A percentile compares a stretch with the other conserved stretches of the same genome.
Evolutionary conservation across 495 filamentous ascomycete genomes (phyloP).

Genomic region (Podospora tetraspora): DNA sequence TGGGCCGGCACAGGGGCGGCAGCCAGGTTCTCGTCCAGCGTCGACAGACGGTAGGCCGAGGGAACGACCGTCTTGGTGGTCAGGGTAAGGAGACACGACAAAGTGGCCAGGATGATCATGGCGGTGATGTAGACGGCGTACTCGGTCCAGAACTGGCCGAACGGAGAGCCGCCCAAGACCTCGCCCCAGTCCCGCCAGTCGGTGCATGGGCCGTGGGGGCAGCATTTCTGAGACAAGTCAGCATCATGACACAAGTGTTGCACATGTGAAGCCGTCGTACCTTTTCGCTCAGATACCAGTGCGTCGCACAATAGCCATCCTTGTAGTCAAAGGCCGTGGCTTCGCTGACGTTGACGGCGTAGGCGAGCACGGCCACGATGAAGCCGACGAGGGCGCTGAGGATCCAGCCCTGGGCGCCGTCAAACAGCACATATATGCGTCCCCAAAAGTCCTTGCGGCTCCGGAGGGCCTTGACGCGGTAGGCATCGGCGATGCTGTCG

Average conservation of each 20-base stretch:
- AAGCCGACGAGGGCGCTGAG: constrained; percentile 87
- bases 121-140: constrained; percentile 65
- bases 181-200: constrained; percentile 75
- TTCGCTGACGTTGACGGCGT: constrained; percentile 84
- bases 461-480: constrained; percentile 75
- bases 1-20: constrained; percentile 41
- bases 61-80: constrained; percentile 88
- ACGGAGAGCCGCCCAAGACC: constrained; percentile 48
- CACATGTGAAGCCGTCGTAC: constrained; percentile 22
- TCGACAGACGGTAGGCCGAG: constrained; percentile 76
- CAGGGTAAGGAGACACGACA: constrained; percentile 74
- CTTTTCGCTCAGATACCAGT: constrained; percentile 69
- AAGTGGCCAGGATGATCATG: constrained; percentile 65
- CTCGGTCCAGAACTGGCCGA: constrained; percentile 62
- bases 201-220: constrained; percentile 60
- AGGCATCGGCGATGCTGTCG: constrained; percentile 92
- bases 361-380: constrained; percentile 79
- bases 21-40: constrained; percentile 71
- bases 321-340: constrained; percentile 82
- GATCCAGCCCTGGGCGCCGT: constrained; percentile 92
- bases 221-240: constrained; percentile 53
- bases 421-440: constrained; percentile 67
- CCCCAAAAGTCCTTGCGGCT: constrained; percentile 80
- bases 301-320: constrained; percentile 72
- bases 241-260: neutral